Evolutionary conservation across 2,329 filamentous ascomycete genomes (phyloP), one percentile per base, ranked within the genome.

Genomic region (Fusarium sp.): DNA sequence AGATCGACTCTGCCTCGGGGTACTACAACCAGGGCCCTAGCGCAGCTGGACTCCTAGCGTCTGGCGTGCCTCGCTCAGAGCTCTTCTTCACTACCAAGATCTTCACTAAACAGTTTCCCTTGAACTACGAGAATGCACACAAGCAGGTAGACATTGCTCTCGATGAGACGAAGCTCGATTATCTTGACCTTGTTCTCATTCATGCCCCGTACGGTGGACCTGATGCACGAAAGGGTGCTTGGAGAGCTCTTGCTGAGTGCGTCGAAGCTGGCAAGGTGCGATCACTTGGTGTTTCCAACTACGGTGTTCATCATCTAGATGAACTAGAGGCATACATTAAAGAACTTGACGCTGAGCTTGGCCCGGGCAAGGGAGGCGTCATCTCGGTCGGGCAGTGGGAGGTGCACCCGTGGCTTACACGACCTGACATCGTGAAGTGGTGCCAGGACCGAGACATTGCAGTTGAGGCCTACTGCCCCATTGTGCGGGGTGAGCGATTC

Each of bases 381-480:
- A 87, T 97, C 77, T 92, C 91, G 68, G 92, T 97, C 41, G 94
- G 94, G 44, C 95, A 97, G 82, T 94, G 92, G 82, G 95, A 98
- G 82, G 84, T 98, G 16, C 95, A 98, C 81, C 95, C 95, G 2
- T 98, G 94, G 94, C 89, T 94, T 45, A 86, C 90, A 14, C 87
- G 94, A n/a, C 84, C 86, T 27, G 94, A 97, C 77, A 94, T 98
- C 68, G 90, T 91, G 14, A 84, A 88, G 51, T 98, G 94, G 94
- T 93, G 92, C 75, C 81, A 86, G 70, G 85, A 91, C 80, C 86
- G 89, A 23, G 86, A 86, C 66, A 84, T 93, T 25, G 86, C 89
- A 37, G 80, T 93, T 19, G 86, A 94, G 82, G 89, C 89, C 1
- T 92, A 91, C 78, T 86, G 84, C 45, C 89, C 90, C 18, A 83